These are phyloP conservation scores for Senna siamea DNA, from an alignment of 306 rosid species.

Conservation along the genomic window DNA sequence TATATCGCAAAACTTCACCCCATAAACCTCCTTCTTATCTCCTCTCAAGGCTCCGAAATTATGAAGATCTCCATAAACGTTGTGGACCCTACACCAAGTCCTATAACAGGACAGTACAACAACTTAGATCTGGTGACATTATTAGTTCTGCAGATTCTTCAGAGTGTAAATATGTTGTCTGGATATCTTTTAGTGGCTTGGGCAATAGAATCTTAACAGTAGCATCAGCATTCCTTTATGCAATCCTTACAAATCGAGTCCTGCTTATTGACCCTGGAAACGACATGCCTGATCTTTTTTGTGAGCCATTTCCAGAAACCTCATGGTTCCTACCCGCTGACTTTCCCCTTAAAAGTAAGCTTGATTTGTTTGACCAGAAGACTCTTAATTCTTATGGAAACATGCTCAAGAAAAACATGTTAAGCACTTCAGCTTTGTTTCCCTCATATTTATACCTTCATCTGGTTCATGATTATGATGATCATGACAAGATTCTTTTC, in stretches of 20 bases:
- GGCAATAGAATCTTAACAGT: constrained; percentile 57
- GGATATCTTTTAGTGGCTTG: constrained; percentile 64
- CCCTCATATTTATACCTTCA: constrained; percentile 68
- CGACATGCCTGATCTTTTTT: constrained; percentile 56
- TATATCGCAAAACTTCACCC: constrained; percentile 42
- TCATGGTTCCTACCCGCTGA: constrained; percentile 57
- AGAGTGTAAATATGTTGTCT: constrained; percentile 58
- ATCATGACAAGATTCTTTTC: constrained; percentile 71
- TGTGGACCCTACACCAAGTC: constrained; percentile 58
- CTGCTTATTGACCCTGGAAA: constrained; percentile 64
- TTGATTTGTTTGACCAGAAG: constrained; percentile 44
- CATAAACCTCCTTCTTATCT: constrained; percentile 56
- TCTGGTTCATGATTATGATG: constrained; percentile 66
- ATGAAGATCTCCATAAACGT: constrained; percentile 57
- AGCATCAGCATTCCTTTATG: constrained; percentile 60
- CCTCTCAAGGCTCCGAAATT: constrained; percentile 52
- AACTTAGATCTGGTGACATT: constrained; percentile 42
- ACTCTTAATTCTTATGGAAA: constrained; percentile 53
- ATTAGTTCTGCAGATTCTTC: constrained; percentile 24
- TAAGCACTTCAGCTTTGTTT: constrained; percentile 21
- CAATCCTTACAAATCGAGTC: constrained; percentile 57
- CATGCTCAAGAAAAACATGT: constrained; percentile 46
- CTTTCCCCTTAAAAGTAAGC: constrained; percentile 45
- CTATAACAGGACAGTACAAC: constrained; percentile 47
- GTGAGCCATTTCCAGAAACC: constrained; percentile 61